Base-by-base conservation (phyloP, 768 basidiomycete species). In the Tremella fuciformis region DNA sequence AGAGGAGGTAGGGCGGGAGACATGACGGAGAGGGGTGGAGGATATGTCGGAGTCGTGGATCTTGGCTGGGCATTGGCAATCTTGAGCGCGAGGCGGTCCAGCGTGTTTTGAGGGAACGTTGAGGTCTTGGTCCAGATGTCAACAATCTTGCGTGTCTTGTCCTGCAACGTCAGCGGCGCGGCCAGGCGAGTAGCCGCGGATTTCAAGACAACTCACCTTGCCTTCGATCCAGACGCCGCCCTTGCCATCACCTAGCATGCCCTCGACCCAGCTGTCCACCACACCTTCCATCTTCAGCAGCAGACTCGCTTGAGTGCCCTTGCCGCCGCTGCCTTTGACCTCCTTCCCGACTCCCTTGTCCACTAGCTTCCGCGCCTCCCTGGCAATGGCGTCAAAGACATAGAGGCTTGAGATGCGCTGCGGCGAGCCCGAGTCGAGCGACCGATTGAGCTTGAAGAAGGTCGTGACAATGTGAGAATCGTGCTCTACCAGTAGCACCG, bases 111-210 rank as follows among this genome's bases (percentile, higher is more conserved):
- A 58, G 91, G 87, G 80, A 99, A 99, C 50, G 94, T 94, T 78
- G 82, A 84, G 58, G 85, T 84, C 78, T 93, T 94, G 70, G 82
- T 83, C 94, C 94, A 99, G 71, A 99, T 97, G 80, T 97, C 96
- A 78, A 94, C 84, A 72, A 99, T 86, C 79, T 98, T 98, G 82
- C 88, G 87, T 47, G 89, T 83, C 80, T 99, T 99, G 81, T 96
- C 94, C 93, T 97, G 82, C 78, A 48, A 46, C 16, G 42, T 75
- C 60, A 50, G 48, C 41, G 25, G 47, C 19, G 24, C 18, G 42
- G 48, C 26, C 11, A 40, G 8, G 53, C 46, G 40, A 42, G 57
- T 48, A 50, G 1, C 15, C 11, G 18, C 37, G 57, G 7, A 13
- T 13, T 24, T 18, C 18, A 9, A 13, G 42, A n/a, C n/a, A 47